phyloP scores from a whole-genome alignment of 805 yeast genomes.

The Metschnikowia colocasiae region DNA sequence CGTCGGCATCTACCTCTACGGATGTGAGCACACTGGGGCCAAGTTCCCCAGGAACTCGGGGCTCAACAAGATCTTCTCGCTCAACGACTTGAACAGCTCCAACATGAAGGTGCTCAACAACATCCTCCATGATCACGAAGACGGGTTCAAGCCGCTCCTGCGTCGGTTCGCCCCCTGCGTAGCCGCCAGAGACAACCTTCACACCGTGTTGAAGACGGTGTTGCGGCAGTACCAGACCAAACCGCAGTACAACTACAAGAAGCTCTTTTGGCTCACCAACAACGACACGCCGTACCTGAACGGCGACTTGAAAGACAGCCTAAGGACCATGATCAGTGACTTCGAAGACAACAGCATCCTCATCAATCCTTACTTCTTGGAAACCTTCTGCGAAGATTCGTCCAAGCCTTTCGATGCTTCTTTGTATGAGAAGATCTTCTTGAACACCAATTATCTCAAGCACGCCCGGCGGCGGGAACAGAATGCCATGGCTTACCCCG shows the following conservation, averaged over 20 bases:
- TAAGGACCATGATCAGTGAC: constrained; percentile 59
- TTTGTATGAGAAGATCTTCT: constrained; percentile 54
- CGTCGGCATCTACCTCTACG: constrained; percentile 66
- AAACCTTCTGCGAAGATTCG: constrained; percentile 8
- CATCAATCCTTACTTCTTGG: constrained; percentile 62
- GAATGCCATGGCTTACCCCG: constrained; percentile 2
- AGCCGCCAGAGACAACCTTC: constrained; percentile 25
- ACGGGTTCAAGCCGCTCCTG: constrained; percentile 12
- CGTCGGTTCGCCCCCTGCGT: constrained; percentile 13
- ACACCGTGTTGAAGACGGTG: constrained; percentile 45
- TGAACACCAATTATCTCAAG: constrained; percentile 43
- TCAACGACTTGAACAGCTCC: constrained; percentile 52
- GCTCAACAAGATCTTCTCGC: constrained; percentile 46
- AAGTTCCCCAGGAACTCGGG: constrained; percentile 34
- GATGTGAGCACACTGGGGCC: constrained; percentile 34
- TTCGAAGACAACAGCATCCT: constrained; percentile 50
- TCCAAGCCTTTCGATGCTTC: constrained; percentile 30
- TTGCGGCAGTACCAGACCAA: constrained; percentile 51
- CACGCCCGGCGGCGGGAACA: neutral
- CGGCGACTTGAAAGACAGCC: constrained; percentile 40
- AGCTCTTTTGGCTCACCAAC: constrained; percentile 70
- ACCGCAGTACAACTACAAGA: constrained; percentile 50
- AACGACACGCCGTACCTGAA: constrained; percentile 62
- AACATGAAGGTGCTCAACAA: constrained; percentile 57
- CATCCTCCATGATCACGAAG: constrained; percentile 42